These are phyloP conservation scores for Boletus bicolor DNA, from an alignment of 768 basidiomycete genomes.

Conservation along the genomic window DNA sequence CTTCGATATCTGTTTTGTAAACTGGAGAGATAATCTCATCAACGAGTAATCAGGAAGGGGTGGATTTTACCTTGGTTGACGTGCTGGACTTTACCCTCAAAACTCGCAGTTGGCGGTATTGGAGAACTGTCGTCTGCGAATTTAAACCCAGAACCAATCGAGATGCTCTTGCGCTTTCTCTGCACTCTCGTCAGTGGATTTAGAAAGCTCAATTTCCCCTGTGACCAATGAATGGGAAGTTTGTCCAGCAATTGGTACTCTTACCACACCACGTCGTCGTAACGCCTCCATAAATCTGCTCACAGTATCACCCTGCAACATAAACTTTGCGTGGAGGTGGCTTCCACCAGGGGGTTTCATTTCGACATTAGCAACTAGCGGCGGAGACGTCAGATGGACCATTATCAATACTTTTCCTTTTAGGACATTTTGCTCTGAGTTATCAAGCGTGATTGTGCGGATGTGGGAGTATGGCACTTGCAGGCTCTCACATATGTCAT, in stretches of 20 bases:
- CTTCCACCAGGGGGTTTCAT: slow-evolving; percentile 22
- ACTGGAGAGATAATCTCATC: slow-evolving; percentile 13
- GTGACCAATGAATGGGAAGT: not conserved
- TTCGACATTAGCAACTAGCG: slow-evolving; percentile 34
- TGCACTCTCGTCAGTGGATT: slow-evolving; percentile 14
- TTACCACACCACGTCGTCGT: slow-evolving; percentile 46
- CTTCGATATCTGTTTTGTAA: slow-evolving; percentile 29
- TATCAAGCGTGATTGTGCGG: slow-evolving; percentile 24
- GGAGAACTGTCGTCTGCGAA: slow-evolving; percentile 24
- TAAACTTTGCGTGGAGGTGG: slow-evolving; percentile 35
- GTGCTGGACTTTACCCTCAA: slow-evolving; percentile 33
- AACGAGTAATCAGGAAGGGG: not conserved
- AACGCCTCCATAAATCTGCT: slow-evolving; percentile 41
- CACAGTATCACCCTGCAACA: slow-evolving; percentile 33
- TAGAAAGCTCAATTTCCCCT: slow-evolving; percentile 32
- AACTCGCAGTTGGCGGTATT: slow-evolving; percentile 22
- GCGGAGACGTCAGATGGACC: slow-evolving; percentile 35
- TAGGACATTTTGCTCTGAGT: slow-evolving; percentile 19
- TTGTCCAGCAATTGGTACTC: slow-evolving; percentile 7
- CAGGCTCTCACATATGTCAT: slow-evolving; percentile 50
- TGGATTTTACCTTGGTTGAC: slow-evolving; percentile 26
- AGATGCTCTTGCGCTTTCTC: slow-evolving; percentile 22
- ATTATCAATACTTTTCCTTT: slow-evolving; percentile 26
- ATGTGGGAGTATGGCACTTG: slow-evolving; percentile 41
- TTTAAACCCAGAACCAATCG: slow-evolving; percentile 26